These are phyloP conservation scores for Naegleria fowleri DNA, from an alignment of 208 protist genomes.

Conservation along the genomic window DNA sequence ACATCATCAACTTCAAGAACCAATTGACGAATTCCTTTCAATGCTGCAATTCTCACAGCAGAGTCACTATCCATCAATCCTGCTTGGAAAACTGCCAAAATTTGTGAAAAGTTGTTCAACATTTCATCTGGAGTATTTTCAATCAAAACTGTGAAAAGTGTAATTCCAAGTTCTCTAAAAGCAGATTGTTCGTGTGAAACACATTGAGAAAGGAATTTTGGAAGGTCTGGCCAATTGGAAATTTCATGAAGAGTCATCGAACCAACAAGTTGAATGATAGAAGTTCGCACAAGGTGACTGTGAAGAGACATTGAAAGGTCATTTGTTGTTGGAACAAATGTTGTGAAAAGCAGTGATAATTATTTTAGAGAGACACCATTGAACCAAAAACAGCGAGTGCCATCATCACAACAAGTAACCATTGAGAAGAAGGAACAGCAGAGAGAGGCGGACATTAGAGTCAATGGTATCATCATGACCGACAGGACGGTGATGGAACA, in stretches of 20 bases:
- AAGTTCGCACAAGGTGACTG: conserved; percentile 29
- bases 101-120: background rate
- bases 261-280: conserved; percentile 35
- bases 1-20: background rate
- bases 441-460: no score
- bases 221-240: conserved; percentile 33
- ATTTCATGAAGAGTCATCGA: conserved; percentile 27
- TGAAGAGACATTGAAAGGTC: no score
- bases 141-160: background rate
- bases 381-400: no score
- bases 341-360: no score
- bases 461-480: no score
- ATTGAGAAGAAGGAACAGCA: no score
- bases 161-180: conserved; percentile 24
- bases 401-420: no score
- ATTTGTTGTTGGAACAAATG: no score
- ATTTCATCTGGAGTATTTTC: background rate
- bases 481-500: no score
- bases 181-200: background rate
- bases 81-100: background rate
- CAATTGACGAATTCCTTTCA: background rate
- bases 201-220: conserved; percentile 30
- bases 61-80: conserved; percentile 23
- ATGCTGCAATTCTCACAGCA: background rate
- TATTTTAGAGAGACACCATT: no score